A percentile compares a stretch with the other conserved stretches of the same genome.
These are phyloP conservation scores for Spiraea crenata DNA, from an alignment of 331 rosid genomes.

Conservation along the genomic window DNA sequence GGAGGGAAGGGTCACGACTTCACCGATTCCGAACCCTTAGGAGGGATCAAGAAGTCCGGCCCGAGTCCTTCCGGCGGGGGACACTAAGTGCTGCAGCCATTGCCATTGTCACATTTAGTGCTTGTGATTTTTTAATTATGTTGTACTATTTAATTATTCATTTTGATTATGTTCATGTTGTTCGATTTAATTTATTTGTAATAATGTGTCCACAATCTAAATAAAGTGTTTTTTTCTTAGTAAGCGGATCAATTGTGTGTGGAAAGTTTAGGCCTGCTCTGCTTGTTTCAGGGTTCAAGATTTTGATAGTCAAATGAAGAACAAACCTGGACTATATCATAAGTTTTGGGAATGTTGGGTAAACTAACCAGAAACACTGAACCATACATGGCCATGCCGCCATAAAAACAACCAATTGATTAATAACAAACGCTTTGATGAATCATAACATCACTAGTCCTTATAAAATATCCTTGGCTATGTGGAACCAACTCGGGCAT, in stretches of 20 bases:
- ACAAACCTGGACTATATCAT: not conserved
- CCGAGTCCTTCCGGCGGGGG: slow-evolving; percentile 30
- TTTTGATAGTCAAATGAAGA: not conserved
- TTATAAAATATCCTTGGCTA: too few relatives aligned
- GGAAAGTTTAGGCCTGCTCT: not conserved
- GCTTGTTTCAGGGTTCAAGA: not conserved
- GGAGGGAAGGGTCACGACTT: slow-evolving; percentile 32
- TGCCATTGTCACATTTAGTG: not conserved
- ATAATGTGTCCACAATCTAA: too few relatives aligned
- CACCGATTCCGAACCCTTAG: slow-evolving; percentile 24
- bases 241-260: too few relatives aligned
- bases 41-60: slow-evolving; percentile 28
- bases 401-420: too few relatives aligned
- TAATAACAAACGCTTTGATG: too few relatives aligned
- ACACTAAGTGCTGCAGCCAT: slow-evolving; percentile 6
- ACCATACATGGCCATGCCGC: too few relatives aligned
- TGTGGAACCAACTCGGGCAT: too few relatives aligned
- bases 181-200: too few relatives aligned
- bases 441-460: too few relatives aligned
- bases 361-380: too few relatives aligned
- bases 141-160: not conserved
- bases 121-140: not conserved
- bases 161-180: not conserved
- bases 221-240: too few relatives aligned
- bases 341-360: too few relatives aligned